A percentile compares a stretch with the other conserved stretches of the same genome.
Evolutionary conservation across 306 rosid genomes (phyloP).

Genomic region (Nissolia schottii): DNA sequence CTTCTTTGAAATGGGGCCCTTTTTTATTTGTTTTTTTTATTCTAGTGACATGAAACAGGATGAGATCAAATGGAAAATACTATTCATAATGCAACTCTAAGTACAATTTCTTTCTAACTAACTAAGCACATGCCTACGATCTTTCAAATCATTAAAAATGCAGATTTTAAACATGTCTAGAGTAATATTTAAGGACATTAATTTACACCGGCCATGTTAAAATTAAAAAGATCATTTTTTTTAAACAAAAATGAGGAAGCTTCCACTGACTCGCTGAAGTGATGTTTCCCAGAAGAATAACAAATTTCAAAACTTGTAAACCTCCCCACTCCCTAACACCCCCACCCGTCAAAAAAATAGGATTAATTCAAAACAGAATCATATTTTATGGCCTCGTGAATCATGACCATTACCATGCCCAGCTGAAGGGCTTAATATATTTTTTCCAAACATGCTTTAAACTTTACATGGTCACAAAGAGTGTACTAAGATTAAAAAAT

Average conservation of each 20-base stretch:
- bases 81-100: background rate
- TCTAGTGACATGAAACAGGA: background rate
- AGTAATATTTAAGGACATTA: background rate
- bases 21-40: background rate
- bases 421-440: background rate
- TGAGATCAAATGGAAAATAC: background rate
- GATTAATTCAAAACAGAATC: background rate
- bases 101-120: background rate
- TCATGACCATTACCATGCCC: background rate
- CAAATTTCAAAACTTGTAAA: too few species aligned
- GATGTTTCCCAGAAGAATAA: slow-evolving; percentile 15
- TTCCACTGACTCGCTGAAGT: background rate
- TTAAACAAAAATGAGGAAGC: background rate
- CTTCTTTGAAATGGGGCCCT: background rate
- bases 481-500: background rate
- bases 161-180: background rate
- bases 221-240: background rate
- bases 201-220: background rate
- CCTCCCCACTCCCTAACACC: too few species aligned
- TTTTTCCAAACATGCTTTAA: background rate
- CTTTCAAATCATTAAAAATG: background rate
- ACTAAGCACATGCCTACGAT: background rate
- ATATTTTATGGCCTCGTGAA: background rate
- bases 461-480: background rate
- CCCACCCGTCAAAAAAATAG: too few species aligned